phyloP scores from a whole-genome alignment of 306 rosid genomes.

The Cucumis hystrix region DNA sequence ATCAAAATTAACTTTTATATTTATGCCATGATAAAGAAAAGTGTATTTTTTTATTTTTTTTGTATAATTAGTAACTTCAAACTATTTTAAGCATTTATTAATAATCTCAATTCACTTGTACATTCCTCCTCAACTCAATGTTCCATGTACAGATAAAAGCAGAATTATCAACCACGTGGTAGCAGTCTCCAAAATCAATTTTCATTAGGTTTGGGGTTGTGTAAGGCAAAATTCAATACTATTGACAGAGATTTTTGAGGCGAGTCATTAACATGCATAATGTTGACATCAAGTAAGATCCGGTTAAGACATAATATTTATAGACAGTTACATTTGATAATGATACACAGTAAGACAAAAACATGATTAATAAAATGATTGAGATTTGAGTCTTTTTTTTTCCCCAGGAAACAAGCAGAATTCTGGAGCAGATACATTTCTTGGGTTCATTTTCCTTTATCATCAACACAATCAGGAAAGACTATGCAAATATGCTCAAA shows the following conservation, averaged over 20 bases:
- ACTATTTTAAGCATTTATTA: no score
- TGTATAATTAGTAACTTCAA: no score
- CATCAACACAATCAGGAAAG: not conserved
- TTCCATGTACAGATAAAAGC: no score
- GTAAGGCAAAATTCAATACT: not conserved
- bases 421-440: not conserved
- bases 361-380: not conserved
- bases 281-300: not conserved
- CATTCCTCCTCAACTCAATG: no score
- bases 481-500: slow-evolving; percentile 58
- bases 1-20: no score
- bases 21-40: no score
- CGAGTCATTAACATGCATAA: not conserved
- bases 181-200: no score
- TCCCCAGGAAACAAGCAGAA: not conserved
- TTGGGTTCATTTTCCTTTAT: not conserved
- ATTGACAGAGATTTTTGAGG: not conserved
- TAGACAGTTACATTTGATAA: not conserved
- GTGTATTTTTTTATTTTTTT: no score
- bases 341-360: not conserved
- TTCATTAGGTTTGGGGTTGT: no score
- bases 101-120: no score
- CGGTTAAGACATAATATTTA: not conserved
- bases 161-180: no score
- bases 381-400: not conserved